These are phyloP conservation scores for Lignosus rhinocerotis DNA, from an alignment of 1,284 basidiomycete species.

Conservation along the genomic window DNA sequence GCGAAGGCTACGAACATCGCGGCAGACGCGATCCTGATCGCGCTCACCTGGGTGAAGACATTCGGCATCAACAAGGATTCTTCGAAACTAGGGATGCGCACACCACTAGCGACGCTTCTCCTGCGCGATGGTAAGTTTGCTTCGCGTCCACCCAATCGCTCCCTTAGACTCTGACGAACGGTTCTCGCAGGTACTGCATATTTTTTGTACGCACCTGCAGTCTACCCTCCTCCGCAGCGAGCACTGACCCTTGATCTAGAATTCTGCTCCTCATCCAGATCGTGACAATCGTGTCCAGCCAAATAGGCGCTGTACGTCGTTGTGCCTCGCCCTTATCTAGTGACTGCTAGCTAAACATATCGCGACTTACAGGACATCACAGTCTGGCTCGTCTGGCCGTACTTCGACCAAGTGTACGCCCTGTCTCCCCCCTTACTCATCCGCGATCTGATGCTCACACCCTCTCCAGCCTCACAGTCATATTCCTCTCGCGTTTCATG, in stretches of 20 bases:
- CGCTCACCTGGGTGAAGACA: slow-evolving; percentile 3
- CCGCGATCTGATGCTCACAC: background rate
- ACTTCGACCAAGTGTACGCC: slow-evolving; percentile 5
- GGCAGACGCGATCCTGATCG: slow-evolving; percentile 4
- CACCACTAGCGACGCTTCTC: background rate
- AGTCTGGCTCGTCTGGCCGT: slow-evolving; percentile 4
- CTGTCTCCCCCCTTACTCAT: background rate
- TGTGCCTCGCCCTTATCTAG: background rate
- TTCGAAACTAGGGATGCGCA: background rate
- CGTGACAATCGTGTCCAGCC: background rate
- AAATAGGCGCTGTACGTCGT: background rate
- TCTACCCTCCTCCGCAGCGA: too few relatives aligned
- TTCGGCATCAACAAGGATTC: slow-evolving; percentile 1
- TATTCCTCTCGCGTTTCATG: slow-evolving; percentile 10
- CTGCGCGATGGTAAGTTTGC: slow-evolving; percentile 5
- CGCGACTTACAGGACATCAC: background rate
- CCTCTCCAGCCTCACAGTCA: background rate
- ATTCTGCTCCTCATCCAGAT: background rate
- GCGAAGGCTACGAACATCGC: background rate
- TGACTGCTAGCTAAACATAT: background rate
- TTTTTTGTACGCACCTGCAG: background rate
- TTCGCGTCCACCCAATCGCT: background rate
- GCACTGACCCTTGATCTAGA: background rate
- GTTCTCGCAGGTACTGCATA: slow-evolving; percentile 1
- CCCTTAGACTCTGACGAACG: background rate